Evolutionary conservation across 2,329 filamentous ascomycete genomes (phyloP), one percentile per base, ranked within the genome.

Genomic region (Hypoxylon sp.): DNA sequence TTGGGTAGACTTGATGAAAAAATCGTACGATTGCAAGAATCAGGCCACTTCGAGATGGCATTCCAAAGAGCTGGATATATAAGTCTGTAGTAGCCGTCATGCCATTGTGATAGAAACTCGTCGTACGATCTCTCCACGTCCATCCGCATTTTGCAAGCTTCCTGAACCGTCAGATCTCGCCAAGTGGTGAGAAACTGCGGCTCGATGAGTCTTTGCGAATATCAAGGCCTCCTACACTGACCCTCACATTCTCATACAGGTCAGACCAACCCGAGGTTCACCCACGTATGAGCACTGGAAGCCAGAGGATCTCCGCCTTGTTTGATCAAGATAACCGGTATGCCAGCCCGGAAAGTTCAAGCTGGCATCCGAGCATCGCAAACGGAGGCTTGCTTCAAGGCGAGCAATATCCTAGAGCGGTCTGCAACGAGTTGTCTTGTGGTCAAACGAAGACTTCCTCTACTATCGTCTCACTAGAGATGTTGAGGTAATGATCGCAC

Each of bases 11-110:
- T 51, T 13, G 61, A 59, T 32, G 31, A 57, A 44, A 68, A 63
- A 71, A 67, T 73, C 73, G 71, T 73, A 74, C 68, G 73, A 74
- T 73, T 59, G 24, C 11, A 69, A 64, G 62, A 70, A 39, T 72
- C 70, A 74, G 72, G 48, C 72, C 71, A 72, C 68, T 71, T 72
- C 57, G 48, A 31, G 19, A 67, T 59, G 39, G 58, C 31, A 51
- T 62, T 65, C 63, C 42, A 48, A 64, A 59, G 65, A 60, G 53
- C 51, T 66, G 62, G 60, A 62, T 68, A 63, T 68, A 68, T 62
- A 69, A 67, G 55, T 67, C 62, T 58, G 61, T 52, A 47, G 63
- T 55, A 55, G 53, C 65, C 57, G 66, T 68, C 68, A 66, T 68
- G 65, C 68, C 61, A 62, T 65, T 35, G 27, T 19, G 17, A 55